Conservation (phyloP, 352 stramenopile species). For the Globisporangium parvum region DNA sequence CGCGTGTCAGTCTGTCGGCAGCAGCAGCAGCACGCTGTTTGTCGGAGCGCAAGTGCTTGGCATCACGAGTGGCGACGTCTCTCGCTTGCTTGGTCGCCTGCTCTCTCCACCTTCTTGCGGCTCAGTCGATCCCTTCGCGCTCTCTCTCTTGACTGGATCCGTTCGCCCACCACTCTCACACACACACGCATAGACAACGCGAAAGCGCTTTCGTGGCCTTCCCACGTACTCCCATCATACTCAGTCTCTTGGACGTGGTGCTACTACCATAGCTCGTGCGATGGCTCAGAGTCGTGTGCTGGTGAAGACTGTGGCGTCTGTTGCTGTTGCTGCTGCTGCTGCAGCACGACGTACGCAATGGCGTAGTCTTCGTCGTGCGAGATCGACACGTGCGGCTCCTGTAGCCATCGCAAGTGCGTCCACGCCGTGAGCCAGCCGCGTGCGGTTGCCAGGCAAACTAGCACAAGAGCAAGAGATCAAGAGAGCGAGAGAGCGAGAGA, state of each 20-base stretch:
- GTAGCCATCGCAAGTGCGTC: constrained; percentile 3
- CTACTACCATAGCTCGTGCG: no score
- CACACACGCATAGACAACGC: background rate
- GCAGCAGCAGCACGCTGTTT: no score
- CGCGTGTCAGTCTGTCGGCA: background rate
- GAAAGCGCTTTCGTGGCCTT: no score
- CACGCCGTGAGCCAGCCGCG: background rate
- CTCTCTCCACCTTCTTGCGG: no score
- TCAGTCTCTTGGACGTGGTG: background rate
- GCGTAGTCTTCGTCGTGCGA: constrained; percentile 83
- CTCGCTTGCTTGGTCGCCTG: no score
- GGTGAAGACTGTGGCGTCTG: background rate
- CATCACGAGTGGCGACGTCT: no score
- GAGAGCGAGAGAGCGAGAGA: no score
- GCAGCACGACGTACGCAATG: constrained; percentile 69
- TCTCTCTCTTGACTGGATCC: background rate
- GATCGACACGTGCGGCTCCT: constrained; percentile 66
- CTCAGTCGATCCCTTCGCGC: no score
- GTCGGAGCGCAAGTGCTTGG: background rate
- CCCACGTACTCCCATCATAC: background rate
- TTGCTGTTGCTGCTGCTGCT: constrained; percentile 36
- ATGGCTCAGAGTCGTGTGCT: background rate
- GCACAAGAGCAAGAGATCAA: no score
- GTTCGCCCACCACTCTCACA: background rate
- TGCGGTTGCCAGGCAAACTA: background rate